phyloP scores from a whole-genome alignment of 129 eudicot genomes.

The Erigeron canadensis region DNA sequence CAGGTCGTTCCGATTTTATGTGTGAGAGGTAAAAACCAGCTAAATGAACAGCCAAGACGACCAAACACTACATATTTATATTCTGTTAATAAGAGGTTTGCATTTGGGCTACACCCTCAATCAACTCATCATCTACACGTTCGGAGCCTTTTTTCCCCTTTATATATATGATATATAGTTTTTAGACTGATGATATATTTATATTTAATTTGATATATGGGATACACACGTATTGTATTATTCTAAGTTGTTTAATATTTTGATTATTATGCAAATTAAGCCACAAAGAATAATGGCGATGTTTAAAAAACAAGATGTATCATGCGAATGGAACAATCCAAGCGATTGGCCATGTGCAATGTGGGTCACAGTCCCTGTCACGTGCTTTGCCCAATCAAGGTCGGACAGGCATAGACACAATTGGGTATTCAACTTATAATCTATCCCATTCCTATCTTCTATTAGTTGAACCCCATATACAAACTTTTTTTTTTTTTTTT shows the following conservation, averaged over 20 bases:
- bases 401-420: conserved; percentile 29
- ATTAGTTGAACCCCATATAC: neutral
- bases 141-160: too few relatives aligned
- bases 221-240: conserved; percentile 1
- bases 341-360: conserved; percentile 33
- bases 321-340: conserved; percentile 37
- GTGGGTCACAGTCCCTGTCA: conserved; percentile 35
- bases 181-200: too few relatives aligned
- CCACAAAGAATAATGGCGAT: neutral
- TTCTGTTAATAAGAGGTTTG: too few relatives aligned
- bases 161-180: too few relatives aligned
- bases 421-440: conserved; percentile 18
- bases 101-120: too few relatives aligned
- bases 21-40: too few relatives aligned
- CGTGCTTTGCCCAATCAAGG: conserved; percentile 40
- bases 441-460: neutral
- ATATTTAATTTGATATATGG: neutral
- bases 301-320: conserved; percentile 7
- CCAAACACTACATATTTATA: too few relatives aligned
- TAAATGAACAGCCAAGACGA: too few relatives aligned
- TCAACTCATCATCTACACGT: too few relatives aligned
- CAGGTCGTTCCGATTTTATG: too few relatives aligned
- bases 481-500: too few relatives aligned
- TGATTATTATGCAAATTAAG: neutral
- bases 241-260: neutral